These are phyloP conservation scores for Trichoderma sp. DNA, from an alignment of 2,329 filamentous ascomycete species.

Conservation along the genomic window DNA sequence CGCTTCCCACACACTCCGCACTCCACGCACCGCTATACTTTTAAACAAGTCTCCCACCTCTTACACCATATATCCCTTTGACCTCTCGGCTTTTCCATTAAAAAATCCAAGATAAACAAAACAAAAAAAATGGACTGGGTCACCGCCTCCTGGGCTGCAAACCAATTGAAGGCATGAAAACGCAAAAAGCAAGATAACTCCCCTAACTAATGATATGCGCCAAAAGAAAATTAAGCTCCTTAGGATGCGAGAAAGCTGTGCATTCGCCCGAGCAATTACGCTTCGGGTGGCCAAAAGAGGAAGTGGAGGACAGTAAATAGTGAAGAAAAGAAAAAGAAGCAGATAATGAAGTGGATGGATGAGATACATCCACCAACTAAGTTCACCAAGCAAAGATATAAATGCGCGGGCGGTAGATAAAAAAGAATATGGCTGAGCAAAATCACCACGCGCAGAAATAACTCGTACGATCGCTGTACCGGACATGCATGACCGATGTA, in stretches of 20 bases:
- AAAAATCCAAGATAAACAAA: slow-evolving; percentile 23
- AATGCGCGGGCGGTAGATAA: slow-evolving; percentile 20
- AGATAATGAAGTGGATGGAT: slow-evolving; percentile 4
- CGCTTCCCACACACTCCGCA: neutral
- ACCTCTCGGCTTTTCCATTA: slow-evolving; percentile 23
- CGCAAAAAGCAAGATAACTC: slow-evolving; percentile 27
- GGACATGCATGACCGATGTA: slow-evolving; percentile 60
- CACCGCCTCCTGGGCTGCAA: slow-evolving; percentile 39
- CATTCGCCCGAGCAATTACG: slow-evolving; percentile 15
- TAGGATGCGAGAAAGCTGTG: slow-evolving; percentile 30
- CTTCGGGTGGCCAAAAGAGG: slow-evolving; percentile 1
- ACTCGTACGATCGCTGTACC: slow-evolving; percentile 57
- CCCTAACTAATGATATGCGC: slow-evolving; percentile 31
- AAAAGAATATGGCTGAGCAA: slow-evolving; percentile 21
- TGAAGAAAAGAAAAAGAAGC: slow-evolving; percentile 33
- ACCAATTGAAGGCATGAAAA: slow-evolving; percentile 30
- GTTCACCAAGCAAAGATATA: slow-evolving; percentile 23
- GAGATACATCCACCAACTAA: slow-evolving; percentile 31
- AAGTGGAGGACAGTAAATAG: slow-evolving; percentile 34
- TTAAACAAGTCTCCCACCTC: slow-evolving; percentile 17
- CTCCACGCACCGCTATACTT: slow-evolving; percentile 7
- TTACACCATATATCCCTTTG: slow-evolving; percentile 17
- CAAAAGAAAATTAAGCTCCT: slow-evolving; percentile 32
- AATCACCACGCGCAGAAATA: slow-evolving; percentile 32
- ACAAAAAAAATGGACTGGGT: slow-evolving; percentile 23